These are phyloP conservation scores for Astragalus glycyphyllos DNA, from an alignment of 306 rosid species.

Conservation along the genomic window DNA sequence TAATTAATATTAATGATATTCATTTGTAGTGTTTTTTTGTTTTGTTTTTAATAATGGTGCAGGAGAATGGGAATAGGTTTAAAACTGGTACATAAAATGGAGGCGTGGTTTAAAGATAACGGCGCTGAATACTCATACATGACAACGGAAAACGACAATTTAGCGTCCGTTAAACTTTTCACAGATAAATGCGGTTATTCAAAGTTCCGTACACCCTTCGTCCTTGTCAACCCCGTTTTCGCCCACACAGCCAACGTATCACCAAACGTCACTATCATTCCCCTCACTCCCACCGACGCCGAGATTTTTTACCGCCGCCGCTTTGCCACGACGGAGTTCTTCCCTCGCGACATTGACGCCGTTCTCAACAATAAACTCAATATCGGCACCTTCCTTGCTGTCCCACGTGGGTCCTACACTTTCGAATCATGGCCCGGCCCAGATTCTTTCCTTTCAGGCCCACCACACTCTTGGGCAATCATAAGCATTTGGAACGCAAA, in stretches of 20 bases:
- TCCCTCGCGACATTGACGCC: slow-evolving; percentile 91
- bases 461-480: slow-evolving; percentile 89
- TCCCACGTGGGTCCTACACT: slow-evolving; percentile 58
- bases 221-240: slow-evolving; percentile 89
- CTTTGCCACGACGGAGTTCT: slow-evolving; percentile 83
- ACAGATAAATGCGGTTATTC: slow-evolving; percentile 90
- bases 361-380: slow-evolving; percentile 68
- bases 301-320: slow-evolving; percentile 75
- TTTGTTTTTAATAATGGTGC: slow-evolving; percentile 5
- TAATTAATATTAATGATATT: background rate
- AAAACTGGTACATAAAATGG: slow-evolving; percentile 66
- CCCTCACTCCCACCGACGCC: slow-evolving; percentile 65
- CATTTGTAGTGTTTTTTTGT: background rate
- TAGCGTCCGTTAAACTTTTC: slow-evolving; percentile 80
- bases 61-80: slow-evolving; percentile 96
- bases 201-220: slow-evolving; percentile 82
- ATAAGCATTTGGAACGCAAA: slow-evolving; percentile 88
- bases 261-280: slow-evolving; percentile 52
- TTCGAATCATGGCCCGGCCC: slow-evolving; percentile 67
- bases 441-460: slow-evolving; percentile 57
- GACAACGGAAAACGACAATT: slow-evolving; percentile 89
- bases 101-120: slow-evolving; percentile 75
- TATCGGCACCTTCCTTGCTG: slow-evolving; percentile 86
- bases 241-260: slow-evolving; percentile 64
- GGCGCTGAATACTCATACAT: slow-evolving; percentile 90